Conservation (phyloP, 345 rosid species). For the Citrus cavaleriei region DNA sequence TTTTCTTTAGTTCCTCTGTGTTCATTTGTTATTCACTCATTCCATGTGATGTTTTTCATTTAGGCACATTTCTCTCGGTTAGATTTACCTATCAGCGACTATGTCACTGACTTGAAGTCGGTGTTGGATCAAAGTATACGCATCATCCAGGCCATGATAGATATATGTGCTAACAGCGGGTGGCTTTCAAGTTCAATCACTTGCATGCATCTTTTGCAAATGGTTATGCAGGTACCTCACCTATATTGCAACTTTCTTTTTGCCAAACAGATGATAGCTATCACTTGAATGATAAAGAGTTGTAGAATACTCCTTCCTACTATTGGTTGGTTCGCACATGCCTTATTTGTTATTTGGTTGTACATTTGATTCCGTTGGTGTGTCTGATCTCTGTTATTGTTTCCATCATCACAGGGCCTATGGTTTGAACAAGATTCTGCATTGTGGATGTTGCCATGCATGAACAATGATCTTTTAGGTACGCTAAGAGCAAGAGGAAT, state of each 20-base stretch:
- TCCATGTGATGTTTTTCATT: conserved; percentile 15
- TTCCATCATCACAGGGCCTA: conserved; percentile 51
- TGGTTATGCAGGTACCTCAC: conserved; percentile 89
- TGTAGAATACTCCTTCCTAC: not conserved
- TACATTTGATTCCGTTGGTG: not conserved
- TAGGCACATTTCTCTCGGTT: conserved; percentile 94
- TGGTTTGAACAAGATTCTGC: conserved; percentile 81
- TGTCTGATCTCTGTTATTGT: not conserved
- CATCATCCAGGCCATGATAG: conserved; percentile 97
- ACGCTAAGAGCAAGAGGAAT: conserved; percentile 51
- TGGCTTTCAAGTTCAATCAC: conserved; percentile 90
- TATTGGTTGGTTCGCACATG: not conserved
- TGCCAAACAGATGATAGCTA: not conserved
- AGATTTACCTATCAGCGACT: conserved; percentile 88
- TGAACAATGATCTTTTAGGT: conserved; percentile 59
- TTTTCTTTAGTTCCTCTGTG: not conserved
- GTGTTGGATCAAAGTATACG: conserved; percentile 98
- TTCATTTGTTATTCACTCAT: not conserved
- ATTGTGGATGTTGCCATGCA: conserved; percentile 88
- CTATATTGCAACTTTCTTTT: not conserved
- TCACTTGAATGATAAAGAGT: not conserved
- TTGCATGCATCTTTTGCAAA: conserved; percentile 97
- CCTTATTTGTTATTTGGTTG: not conserved
- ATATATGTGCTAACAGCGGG: conserved; percentile 96
- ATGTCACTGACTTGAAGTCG: conserved; percentile 88